Evolutionary conservation across 169 alveolate species (phyloP).

Genomic region (Perkinsus marinus): DNA sequence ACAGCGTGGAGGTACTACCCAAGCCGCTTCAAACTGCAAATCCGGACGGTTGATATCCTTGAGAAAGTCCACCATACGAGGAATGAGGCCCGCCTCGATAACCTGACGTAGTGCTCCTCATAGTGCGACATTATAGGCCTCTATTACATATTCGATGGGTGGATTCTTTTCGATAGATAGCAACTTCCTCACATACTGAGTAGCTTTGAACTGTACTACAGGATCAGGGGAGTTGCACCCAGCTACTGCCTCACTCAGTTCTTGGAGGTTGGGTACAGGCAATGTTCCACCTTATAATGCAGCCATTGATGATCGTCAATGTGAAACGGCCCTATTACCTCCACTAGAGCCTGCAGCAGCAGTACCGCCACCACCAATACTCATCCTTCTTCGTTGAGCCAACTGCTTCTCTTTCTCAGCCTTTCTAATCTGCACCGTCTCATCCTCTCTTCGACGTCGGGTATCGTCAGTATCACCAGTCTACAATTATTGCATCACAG

Average conservation of each 20-base stretch:
- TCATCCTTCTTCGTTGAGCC: conserved; percentile 19
- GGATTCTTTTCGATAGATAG: conserved; percentile 79
- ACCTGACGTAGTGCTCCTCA: conserved; percentile 16
- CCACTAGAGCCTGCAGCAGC: background rate
- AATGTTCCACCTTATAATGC: background rate
- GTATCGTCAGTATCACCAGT: conserved; percentile 58
- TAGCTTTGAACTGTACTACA: conserved; percentile 13
- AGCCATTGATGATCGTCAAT: too few species aligned
- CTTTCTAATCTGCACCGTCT: conserved; percentile 73
- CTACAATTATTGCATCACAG: background rate
- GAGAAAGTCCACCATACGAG: conserved; percentile 70
- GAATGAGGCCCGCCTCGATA: conserved; percentile 84
- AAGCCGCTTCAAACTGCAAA: conserved; percentile 75
- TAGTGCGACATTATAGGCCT: background rate
- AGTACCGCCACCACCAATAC: conserved; percentile 37
- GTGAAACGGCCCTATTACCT: conserved; percentile 12
- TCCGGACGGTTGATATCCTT: conserved; percentile 70
- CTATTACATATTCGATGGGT: conserved; percentile 69
- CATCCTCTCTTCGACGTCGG: conserved; percentile 71
- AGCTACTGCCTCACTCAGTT: background rate
- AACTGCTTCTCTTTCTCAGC: conserved; percentile 66
- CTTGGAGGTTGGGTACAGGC: background rate
- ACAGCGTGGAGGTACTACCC: conserved; percentile 13
- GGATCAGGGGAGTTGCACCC: conserved; percentile 3
- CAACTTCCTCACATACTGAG: conserved; percentile 62